These are phyloP conservation scores for Trebouxia gelatinosa DNA, from an alignment of 163 green algal species.

Conservation along the genomic window DNA sequence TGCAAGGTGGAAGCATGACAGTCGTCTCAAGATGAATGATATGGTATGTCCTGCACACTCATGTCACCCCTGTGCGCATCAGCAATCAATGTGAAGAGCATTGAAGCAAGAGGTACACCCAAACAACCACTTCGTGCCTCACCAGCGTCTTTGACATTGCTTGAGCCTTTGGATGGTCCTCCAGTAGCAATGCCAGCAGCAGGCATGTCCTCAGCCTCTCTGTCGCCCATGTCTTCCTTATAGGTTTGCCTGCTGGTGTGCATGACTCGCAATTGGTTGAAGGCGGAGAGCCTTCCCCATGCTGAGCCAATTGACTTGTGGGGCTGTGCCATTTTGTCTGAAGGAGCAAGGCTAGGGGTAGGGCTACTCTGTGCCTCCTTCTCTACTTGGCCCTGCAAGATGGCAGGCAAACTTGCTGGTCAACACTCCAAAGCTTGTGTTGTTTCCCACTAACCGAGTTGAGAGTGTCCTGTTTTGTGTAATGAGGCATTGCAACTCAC, in stretches of 20 bases:
- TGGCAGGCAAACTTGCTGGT: too few species aligned
- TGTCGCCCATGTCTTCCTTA: not conserved
- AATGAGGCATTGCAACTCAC: too few species aligned
- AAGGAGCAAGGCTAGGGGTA: not conserved
- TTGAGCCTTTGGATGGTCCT: not conserved
- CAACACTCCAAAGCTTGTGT: too few species aligned
- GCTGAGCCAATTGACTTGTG: not conserved
- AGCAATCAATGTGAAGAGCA: too few species aligned
- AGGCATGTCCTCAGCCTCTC: constrained; percentile 11
- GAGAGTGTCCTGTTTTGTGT: too few species aligned
- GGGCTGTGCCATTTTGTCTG: constrained; percentile 1
- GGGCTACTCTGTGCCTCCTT: not conserved
- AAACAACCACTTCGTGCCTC: not conserved
- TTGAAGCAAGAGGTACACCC: too few species aligned
- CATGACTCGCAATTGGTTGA: not conserved
- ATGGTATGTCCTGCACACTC: too few species aligned
- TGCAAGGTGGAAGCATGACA: too few species aligned
- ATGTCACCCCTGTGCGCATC: too few species aligned
- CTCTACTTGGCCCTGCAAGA: constrained; percentile 1
- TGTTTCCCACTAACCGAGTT: too few species aligned
- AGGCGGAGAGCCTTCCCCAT: not conserved
- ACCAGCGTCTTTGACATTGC: constrained; percentile 9
- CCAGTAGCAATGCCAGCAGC: constrained; percentile 9
- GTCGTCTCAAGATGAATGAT: too few species aligned
- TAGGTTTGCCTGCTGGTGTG: not conserved